Evolutionary conservation across 805 yeast genomes (phyloP).

Genomic region (Candida succiphila): DNA sequence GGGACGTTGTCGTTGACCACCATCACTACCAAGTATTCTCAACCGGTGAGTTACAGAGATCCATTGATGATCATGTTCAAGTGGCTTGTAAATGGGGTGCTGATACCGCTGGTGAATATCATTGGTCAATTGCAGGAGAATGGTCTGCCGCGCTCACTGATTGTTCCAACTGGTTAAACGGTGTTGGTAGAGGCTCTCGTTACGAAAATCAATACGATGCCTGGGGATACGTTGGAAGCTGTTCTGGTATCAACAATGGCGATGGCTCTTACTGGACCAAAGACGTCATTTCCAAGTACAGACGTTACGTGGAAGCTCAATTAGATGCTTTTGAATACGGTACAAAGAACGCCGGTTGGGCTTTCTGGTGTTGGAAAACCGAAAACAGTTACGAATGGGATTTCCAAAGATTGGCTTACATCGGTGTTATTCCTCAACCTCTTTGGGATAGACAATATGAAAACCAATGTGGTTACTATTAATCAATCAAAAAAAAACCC

Average conservation of each 20-base stretch:
- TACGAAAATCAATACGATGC: constrained; percentile 39
- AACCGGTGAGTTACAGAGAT: constrained; percentile 44
- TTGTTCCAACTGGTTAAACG: constrained; percentile 62
- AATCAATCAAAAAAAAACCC: no score
- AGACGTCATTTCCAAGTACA: constrained; percentile 43
- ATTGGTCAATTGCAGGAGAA: constrained; percentile 69
- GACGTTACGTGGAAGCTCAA: constrained; percentile 81
- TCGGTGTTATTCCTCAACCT: constrained; percentile 76
- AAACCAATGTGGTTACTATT: constrained; percentile 21
- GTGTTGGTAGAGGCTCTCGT: constrained; percentile 58
- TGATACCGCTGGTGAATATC: constrained; percentile 37
- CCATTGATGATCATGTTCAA: constrained; percentile 52
- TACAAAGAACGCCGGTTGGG: constrained; percentile 74
- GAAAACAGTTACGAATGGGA: constrained; percentile 85
- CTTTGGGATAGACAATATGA: constrained; percentile 24
- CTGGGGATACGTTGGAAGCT: constrained; percentile 44
- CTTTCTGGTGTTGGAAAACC: constrained; percentile 91
- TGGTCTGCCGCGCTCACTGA: constrained; percentile 68
- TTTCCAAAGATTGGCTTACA: constrained; percentile 43
- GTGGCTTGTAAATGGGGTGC: constrained; percentile 40
- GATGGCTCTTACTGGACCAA: constrained; percentile 43
- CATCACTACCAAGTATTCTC: constrained; percentile 87
- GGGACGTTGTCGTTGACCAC: constrained; percentile 76
- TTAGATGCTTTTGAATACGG: constrained; percentile 55
- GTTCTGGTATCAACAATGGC: constrained; percentile 33